phyloP scores from a whole-genome alignment of 1,139 yeast genomes.

The Blastobotrys raffinosifermentans region DNA sequence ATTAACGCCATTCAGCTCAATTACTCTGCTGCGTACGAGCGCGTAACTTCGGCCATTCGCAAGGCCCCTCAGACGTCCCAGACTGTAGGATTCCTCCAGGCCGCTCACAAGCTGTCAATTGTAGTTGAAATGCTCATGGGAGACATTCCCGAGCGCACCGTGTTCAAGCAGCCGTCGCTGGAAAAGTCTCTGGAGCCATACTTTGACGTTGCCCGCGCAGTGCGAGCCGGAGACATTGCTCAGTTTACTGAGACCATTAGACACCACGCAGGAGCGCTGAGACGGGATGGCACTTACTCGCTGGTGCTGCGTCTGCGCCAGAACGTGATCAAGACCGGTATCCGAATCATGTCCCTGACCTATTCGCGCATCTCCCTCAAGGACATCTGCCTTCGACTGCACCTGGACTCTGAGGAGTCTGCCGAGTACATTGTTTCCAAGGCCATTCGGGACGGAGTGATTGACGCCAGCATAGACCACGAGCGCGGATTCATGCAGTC shows the following conservation, averaged over 20 bases:
- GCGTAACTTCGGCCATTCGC: slow-evolving; percentile 86
- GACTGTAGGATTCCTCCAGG: slow-evolving; percentile 82
- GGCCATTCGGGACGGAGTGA: slow-evolving; percentile 95
- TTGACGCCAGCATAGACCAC: slow-evolving; percentile 91
- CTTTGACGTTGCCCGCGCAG: slow-evolving; percentile 84
- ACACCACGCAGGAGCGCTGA: slow-evolving; percentile 56
- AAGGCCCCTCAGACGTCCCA: slow-evolving; percentile 92
- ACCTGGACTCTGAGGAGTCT: slow-evolving; percentile 88
- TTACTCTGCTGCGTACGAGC: slow-evolving; percentile 86
- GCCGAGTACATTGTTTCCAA: slow-evolving; percentile 96
- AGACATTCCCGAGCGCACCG: slow-evolving; percentile 88
- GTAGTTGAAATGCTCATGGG: slow-evolving; percentile 92
- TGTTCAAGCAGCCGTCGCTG: slow-evolving; percentile 60
- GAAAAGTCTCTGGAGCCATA: slow-evolving; percentile 69
- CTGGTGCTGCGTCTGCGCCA: slow-evolving; percentile 88
- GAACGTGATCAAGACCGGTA: slow-evolving; percentile 96
- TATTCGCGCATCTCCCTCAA: slow-evolving; percentile 87
- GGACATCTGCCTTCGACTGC: slow-evolving; percentile 85
- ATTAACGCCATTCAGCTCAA: slow-evolving; percentile 90
- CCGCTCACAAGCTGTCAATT: slow-evolving; percentile 83
- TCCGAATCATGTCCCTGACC: slow-evolving; percentile 84
- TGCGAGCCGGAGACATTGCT: slow-evolving; percentile 82
- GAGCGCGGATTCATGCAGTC: slow-evolving; percentile 90
- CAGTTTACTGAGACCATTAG: slow-evolving; percentile 71
- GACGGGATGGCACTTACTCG: slow-evolving; percentile 76